phyloP scores from a whole-genome alignment of 257 asterid species.

The Petrea volubilis region DNA sequence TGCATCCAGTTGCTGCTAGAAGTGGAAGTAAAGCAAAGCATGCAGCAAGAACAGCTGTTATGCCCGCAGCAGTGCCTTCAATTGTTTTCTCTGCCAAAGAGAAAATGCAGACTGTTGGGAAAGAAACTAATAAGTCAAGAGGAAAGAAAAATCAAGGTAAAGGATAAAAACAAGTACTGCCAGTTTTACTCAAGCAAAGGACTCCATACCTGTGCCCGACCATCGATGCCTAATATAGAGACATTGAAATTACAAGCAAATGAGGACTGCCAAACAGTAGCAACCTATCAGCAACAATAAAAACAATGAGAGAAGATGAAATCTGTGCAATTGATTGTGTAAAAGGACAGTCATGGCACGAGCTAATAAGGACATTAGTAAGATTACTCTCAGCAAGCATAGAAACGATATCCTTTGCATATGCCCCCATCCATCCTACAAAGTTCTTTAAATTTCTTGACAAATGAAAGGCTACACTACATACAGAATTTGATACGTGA shows the following conservation, averaged over 20 bases:
- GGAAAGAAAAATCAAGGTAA: conserved; percentile 12
- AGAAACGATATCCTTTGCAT: background rate
- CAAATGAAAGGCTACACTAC: background rate
- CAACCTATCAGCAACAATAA: background rate
- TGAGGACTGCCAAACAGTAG: background rate
- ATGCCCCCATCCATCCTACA: background rate
- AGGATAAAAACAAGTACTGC: conserved; percentile 51
- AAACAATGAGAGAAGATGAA: background rate
- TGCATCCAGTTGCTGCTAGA: conserved; percentile 77
- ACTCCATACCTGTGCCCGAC: conserved; percentile 98
- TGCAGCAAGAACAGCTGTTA: conserved; percentile 88
- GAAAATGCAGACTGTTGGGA: conserved; percentile 15
- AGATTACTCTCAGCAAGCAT: background rate
- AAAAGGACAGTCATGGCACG: background rate
- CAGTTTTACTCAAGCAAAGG: conserved; percentile 93
- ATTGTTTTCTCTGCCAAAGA: conserved; percentile 75
- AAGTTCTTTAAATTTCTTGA: background rate
- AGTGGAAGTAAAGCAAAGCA: conserved; percentile 88
- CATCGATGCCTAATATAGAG: conserved; percentile 79
- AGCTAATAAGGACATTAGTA: background rate
- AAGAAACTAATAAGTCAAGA: background rate
- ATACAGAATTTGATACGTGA: background rate
- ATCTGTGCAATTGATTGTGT: background rate
- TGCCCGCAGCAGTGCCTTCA: conserved; percentile 99
- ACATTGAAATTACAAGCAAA: conserved; percentile 15